Conservation (phyloP, 495 filamentous ascomycete genomes). For the Amphirosellinia nigrospora region DNA sequence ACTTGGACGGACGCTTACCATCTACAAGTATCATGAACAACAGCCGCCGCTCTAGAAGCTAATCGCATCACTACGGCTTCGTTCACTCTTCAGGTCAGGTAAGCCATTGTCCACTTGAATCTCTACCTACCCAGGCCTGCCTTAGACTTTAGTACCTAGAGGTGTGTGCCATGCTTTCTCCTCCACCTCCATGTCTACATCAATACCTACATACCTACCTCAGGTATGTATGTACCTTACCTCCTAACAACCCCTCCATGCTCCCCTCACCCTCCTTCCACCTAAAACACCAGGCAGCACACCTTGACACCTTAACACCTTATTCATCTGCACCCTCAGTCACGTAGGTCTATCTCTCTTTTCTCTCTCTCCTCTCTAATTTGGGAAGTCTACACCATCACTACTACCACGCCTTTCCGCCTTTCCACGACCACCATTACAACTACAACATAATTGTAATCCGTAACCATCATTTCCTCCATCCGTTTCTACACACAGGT, state of each 20-base stretch:
- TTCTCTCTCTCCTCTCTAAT: neutral
- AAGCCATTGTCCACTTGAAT: neutral
- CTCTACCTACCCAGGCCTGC: neutral
- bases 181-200: neutral
- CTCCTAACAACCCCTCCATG: neutral
- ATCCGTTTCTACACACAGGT: neutral
- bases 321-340: conserved; percentile 17
- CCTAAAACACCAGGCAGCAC: conserved; percentile 26
- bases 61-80: neutral
- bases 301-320: no score
- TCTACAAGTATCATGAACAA: conserved; percentile 4
- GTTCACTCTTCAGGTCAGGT: neutral
- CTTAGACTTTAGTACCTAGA: neutral
- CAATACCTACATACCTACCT: no score
- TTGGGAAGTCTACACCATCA: conserved; percentile 9
- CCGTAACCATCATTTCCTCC: neutral
- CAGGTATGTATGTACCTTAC: no score
- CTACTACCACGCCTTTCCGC: no score
- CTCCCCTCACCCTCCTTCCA: conserved; percentile 18
- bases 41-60: neutral
- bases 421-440: neutral
- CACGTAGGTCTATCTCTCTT: no score
- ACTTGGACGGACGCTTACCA: neutral
- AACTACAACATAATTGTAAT: neutral
- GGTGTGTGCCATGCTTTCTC: conserved; percentile 4